Base-by-base conservation (phyloP, 495 filamentous ascomycete genomes). In the Thozetella sp. region DNA sequence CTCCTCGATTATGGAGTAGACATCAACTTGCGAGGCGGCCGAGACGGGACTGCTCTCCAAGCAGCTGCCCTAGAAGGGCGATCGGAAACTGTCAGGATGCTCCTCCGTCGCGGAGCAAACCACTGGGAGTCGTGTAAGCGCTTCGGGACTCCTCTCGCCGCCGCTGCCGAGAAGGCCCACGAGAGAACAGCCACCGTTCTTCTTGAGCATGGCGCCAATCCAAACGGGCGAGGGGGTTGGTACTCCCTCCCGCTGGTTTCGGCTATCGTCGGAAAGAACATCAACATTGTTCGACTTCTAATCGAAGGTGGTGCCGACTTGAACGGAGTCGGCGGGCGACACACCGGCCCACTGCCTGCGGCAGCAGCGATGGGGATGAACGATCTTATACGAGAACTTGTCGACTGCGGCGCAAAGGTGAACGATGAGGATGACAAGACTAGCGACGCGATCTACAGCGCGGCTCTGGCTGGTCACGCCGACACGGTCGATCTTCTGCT, bases 21-120 rank as follows among this genome's bases (percentile, higher is more conserved):
- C 24, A 25, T 61, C 17, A 43, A 51, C 34, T 53, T 37, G 20
- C 53, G 53, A 25, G 45, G 46, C 22, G 66, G 68, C 4, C 56
- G 62, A 6, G 67, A 66, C 27, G 58, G 67, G 9, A 62, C 25
- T 11, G 59, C 67, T 1, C 52, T 70, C 9, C 67, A 70, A 53
- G 66, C 60, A 3, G 67, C 67, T 4, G 60, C 62, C 3, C 55
- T 59, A 3, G 25, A 59, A 66, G 22, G 58, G 60, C 53, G 30
- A 15, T n/a, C 24, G 25, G 60, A 57, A 2, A 37, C 54, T 23
- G 22, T 67, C 17, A 23, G 53, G 3, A 22, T 67, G 12, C 53
- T 69, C 9, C 30, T 37, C 9, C 6, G 17, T 6, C 30, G 30
- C 6, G 30, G 30, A 6, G 30, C 30, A 37, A 6, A 30, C 56